Evolutionary conservation across 179 eudicot species (phyloP), one percentile per base, ranked within the genome.

Genomic region (Carnegiea gigantea): DNA sequence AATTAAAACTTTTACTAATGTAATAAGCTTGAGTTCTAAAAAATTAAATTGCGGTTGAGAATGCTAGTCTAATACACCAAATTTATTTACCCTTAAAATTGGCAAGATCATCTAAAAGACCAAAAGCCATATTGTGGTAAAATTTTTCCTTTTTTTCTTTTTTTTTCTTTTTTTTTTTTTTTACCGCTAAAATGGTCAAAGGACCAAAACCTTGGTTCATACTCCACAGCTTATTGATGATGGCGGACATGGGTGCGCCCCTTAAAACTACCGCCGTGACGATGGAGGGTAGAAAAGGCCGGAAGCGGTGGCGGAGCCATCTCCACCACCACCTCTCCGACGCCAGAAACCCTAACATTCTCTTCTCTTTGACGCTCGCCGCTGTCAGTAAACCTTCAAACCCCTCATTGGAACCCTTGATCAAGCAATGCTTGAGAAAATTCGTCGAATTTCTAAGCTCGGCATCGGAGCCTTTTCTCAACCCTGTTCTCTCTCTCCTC

Each of bases 401-500:
- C 74, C 90, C 82, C 8, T 70, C 71, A 43, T 83, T 86, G 26
- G 44, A 73, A 51, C 4, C 85, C 73, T 5, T 81, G 44, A 65
- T 87, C 62, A 81, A 83, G 13, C 54, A 78, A 44, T 57, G 38
- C 75, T 73, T 67, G 9, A 36, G 17, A 68, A 60, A 79, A 68
- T 59, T 85, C 59, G 75, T 77, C 68, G 76, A 49, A 26, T 53
- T 77, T 44, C 79, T 82, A 1, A 77, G n/a, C 57, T 57, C 76
- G 17, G 77, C 36, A 23, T 38, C 81, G 15, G 48, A 76, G 46
- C 38, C 81, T 57, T 48, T 79, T 24, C 70, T 87, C 48, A 62
- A 65, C 23, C 77, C 83, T 70, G 57, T 81, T 54, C 13, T 88
- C 77, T 80, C 90, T n/a, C 79, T 88, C 9, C 84, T 88, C 26